Evolutionary conservation across 805 yeast genomes (phyloP).

Genomic region (Candida patagonica): DNA sequence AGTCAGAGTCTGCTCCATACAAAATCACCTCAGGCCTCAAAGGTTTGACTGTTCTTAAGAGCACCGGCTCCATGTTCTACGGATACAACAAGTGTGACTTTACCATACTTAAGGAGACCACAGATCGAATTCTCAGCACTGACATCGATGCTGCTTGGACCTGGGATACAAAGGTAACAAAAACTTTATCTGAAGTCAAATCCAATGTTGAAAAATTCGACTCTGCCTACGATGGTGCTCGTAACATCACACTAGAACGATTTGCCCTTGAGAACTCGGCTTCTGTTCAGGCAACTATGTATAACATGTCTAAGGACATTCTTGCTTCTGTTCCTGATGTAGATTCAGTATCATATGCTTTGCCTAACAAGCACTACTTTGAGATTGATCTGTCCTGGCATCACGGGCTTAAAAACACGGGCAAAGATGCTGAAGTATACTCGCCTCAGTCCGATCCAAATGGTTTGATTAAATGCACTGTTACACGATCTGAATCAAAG

Average conservation of each 20-base stretch:
- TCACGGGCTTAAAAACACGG: constrained; percentile 60
- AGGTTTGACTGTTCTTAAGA: constrained; percentile 76
- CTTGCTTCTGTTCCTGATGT: constrained; percentile 49
- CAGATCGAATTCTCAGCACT: constrained; percentile 80
- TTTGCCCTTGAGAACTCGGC: constrained; percentile 85
- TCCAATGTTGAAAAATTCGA: constrained; percentile 55
- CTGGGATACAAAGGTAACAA: constrained; percentile 44
- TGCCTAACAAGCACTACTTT: constrained; percentile 91
- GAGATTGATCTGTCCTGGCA: constrained; percentile 71
- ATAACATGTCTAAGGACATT: constrained; percentile 75
- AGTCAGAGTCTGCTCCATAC: constrained; percentile 33
- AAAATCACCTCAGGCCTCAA: constrained; percentile 58
- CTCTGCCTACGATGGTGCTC: constrained; percentile 49
- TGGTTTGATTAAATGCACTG: constrained; percentile 83
- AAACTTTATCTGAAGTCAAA: constrained; percentile 32
- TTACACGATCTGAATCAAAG: constrained; percentile 59
- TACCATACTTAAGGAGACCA: constrained; percentile 78
- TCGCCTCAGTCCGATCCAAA: constrained; percentile 88
- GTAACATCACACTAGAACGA: constrained; percentile 58
- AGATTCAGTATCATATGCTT: constrained; percentile 56
- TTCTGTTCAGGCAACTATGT: constrained; percentile 97
- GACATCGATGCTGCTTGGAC: constrained; percentile 71
- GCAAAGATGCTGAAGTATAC: constrained; percentile 63
- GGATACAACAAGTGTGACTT: constrained; percentile 80
- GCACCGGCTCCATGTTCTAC: constrained; percentile 88